A percentile compares a stretch with the other conserved stretches of the same genome.
Evolutionary conservation across 2,329 filamentous ascomycete species (phyloP).

Genomic region (Epichloe bromicola): DNA sequence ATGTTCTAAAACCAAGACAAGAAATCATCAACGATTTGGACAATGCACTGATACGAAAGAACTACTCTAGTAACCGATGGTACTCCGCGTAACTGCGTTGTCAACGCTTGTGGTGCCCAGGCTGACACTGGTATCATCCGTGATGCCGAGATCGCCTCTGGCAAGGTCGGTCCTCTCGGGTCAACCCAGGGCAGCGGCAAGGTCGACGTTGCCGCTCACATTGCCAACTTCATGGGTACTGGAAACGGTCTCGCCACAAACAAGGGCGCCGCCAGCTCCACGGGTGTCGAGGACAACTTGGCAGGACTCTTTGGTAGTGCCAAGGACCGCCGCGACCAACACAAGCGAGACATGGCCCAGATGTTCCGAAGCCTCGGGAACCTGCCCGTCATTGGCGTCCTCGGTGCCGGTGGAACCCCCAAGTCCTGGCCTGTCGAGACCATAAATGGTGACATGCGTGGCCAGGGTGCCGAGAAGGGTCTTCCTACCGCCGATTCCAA

Average conservation of each 20-base stretch:
- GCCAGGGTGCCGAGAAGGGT: constrained; percentile 1
- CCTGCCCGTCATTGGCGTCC: background rate
- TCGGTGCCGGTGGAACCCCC: background rate
- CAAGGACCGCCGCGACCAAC: constrained; percentile 9
- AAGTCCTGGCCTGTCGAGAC: background rate
- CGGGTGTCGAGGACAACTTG: constrained; percentile 28
- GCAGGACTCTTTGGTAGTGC: background rate
- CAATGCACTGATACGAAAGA: background rate
- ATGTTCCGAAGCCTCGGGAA: constrained; percentile 11
- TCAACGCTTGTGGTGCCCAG: constrained; percentile 5
- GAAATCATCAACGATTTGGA: too few relatives aligned
- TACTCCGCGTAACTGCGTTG: constrained; percentile 6
- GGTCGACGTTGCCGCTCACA: constrained; percentile 2
- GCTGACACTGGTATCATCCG: constrained; percentile 6
- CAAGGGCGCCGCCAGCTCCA: constrained; percentile 10
- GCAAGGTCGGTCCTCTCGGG: constrained; percentile 4
- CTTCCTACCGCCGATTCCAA: constrained; percentile 1
- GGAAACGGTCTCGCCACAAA: background rate
- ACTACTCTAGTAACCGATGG: constrained; percentile 1
- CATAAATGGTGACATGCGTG: background rate
- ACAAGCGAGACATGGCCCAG: constrained; percentile 18
- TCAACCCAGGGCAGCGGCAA: constrained; percentile 4
- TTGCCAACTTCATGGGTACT: constrained; percentile 4
- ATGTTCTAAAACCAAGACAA: background rate
- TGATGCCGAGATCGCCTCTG: constrained; percentile 2